Evolutionary conservation across 306 rosid species (phyloP), one percentile per base, ranked within the genome.

Genomic region (Ormosia semicastrata): DNA sequence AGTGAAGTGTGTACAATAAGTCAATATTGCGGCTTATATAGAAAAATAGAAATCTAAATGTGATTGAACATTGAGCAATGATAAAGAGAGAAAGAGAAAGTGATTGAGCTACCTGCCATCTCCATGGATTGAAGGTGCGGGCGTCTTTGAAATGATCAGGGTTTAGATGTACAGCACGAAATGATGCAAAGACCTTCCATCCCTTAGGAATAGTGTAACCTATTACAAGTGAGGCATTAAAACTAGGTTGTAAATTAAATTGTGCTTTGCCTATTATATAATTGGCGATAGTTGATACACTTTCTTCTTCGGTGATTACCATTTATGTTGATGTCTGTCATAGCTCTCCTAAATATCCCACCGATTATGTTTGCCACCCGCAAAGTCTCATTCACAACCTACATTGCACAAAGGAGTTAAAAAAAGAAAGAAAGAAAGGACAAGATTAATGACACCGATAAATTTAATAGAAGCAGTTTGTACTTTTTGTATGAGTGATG

Each of bases 141-240:
- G 99, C 98, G 5, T 94, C 99, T 85, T 91, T 88, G 90, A 87
- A 95, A 82, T 93, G 89, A 12, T 93, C 89, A 0, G 90, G 91
- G 66, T 95, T 90, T 66, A 95, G 80, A 85, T 95, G 98, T 3
- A 95, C 97, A 0, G 93, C 99, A 2, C 99, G 94, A 76, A 95
- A 95, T 7, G 98, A 95, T 12, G 97, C 99, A 73, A 93, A 90
- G 17, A 93, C 96, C 83, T 82, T 90, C 98, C 99, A 93, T 15
- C 99, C 99, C 70, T 92, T 95, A 1, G 99, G 99, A 83, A 95
- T 92, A 30, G 91, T 93, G 76, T 93, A 92, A 43, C 98, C 99
- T 95, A 83, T 63, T 60, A 46, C 34, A 62, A 9, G 9, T 52
- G 29, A 53, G 7, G 8, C 4, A 37, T 53, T 68, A 0, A 46